Percentiles rank a stretch among this genome's conserved stretches.
Conservation (phyloP, 139 green algal species). For the Trebouxia sp. region DNA sequence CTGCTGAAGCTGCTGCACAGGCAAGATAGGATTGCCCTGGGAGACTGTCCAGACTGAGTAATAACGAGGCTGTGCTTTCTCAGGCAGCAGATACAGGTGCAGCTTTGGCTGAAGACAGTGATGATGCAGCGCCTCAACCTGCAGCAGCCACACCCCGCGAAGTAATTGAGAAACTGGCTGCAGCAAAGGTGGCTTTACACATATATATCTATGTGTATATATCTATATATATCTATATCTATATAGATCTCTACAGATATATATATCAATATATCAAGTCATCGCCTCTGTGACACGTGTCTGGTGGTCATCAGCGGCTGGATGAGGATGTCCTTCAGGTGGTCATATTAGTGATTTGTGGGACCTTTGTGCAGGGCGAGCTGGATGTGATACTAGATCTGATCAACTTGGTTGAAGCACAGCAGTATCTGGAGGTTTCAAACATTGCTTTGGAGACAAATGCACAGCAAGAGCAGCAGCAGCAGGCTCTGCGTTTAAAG, state of each 20-base stretch:
- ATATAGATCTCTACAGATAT: too few relatives aligned
- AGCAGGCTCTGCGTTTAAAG: not conserved
- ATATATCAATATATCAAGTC: not conserved
- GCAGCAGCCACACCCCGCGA: not conserved
- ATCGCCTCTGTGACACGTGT: not conserved
- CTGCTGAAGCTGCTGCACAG: not conserved
- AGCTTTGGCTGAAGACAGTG: not conserved
- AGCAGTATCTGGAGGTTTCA: not conserved
- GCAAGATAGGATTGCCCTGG: too few relatives aligned
- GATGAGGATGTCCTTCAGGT: too few relatives aligned
- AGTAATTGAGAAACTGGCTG: slow-evolving; percentile 1
- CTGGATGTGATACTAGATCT: slow-evolving; percentile 1
- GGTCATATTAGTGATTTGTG: too few relatives aligned
- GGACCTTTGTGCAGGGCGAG: slow-evolving; percentile 11
- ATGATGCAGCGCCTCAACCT: not conserved
- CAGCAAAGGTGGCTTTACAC: not conserved
- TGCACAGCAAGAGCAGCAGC: not conserved
- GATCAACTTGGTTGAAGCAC: slow-evolving; percentile 9
- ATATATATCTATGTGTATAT: too few relatives aligned
- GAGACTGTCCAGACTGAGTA: too few relatives aligned
- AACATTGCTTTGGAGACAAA: not conserved
- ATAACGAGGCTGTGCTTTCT: too few relatives aligned
- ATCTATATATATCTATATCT: too few relatives aligned
- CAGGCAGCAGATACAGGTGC: not conserved
- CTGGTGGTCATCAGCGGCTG: too few relatives aligned